These are phyloP conservation scores for Adenanthera pavonina DNA, from an alignment of 306 rosid genomes.

Conservation along the genomic window DNA sequence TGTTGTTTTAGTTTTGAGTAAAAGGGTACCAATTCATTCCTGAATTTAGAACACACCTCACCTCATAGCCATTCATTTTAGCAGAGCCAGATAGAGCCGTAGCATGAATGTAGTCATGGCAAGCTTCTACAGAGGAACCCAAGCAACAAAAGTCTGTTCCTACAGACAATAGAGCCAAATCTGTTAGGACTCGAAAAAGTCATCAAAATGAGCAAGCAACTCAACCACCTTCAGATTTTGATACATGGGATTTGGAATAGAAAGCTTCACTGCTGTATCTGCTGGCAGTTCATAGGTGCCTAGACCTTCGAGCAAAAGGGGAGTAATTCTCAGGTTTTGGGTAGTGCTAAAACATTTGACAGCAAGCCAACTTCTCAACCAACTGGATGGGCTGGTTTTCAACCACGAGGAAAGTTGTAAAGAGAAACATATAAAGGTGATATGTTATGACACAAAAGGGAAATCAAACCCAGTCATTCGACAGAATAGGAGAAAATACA, in stretches of 20 bases:
- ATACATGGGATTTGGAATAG: conserved; percentile 84
- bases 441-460: background rate
- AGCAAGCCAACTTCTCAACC: conserved; percentile 77
- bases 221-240: conserved; percentile 56
- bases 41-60: too few relatives aligned
- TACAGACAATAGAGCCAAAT: conserved; percentile 56
- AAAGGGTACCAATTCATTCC: too few relatives aligned
- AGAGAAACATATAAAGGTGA: conserved; percentile 30
- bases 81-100: too few relatives aligned
- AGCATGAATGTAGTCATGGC: conserved; percentile 54
- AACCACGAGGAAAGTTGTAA: conserved; percentile 35
- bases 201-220: conserved; percentile 59
- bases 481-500: too few relatives aligned
- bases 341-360: conserved; percentile 57
- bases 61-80: too few relatives aligned
- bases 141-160: conserved; percentile 52
- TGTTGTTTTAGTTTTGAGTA: too few relatives aligned
- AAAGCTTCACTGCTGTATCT: conserved; percentile 63
- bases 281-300: conserved; percentile 59
- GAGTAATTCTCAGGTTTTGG: conserved; percentile 50
- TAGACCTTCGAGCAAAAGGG: conserved; percentile 54
- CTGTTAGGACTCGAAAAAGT: conserved; percentile 74
- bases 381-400: conserved; percentile 99
- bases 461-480: too few relatives aligned
- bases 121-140: conserved; percentile 73